Percentiles rank a stretch among this genome's conserved stretches.
Evolutionary conservation across 164 flowering plant species (phyloP).

Genomic region (Berberis vulgaris): DNA sequence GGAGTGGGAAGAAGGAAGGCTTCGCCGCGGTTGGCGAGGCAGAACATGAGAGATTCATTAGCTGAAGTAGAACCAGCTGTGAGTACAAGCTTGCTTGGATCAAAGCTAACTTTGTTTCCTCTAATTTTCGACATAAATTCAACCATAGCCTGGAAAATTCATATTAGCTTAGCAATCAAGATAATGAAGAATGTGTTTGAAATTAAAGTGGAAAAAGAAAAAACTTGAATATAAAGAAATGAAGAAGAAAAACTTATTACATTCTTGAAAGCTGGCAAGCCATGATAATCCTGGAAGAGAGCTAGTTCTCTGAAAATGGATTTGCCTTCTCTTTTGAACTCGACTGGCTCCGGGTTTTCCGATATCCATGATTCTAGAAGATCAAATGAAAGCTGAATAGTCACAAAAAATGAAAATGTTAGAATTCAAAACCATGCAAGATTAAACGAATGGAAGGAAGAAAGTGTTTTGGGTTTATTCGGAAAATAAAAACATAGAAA

Average conservation of each 20-base stretch:
- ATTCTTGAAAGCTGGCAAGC: constrained; percentile 39
- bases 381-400: constrained; percentile 34
- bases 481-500: no score
- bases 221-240: neutral
- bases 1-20: constrained; percentile 43
- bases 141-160: constrained; percentile 22
- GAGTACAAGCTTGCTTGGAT: constrained; percentile 37
- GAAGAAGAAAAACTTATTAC: constrained; percentile 11
- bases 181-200: no score
- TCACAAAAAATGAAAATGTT: neutral
- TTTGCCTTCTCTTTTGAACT: constrained; percentile 19
- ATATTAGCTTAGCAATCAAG: no score
- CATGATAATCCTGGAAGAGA: constrained; percentile 48
- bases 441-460: neutral
- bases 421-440: neutral
- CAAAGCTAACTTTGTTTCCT: constrained; percentile 32
- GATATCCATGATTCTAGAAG: constrained; percentile 41
- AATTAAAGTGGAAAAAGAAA: neutral
- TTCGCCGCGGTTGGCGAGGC: constrained; percentile 41
- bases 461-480: neutral
- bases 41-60: constrained; percentile 41
- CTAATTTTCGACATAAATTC: constrained; percentile 36
- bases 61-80: constrained; percentile 50
- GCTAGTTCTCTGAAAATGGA: constrained; percentile 43
- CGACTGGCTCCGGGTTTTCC: constrained; percentile 20